These are phyloP conservation scores for Bothriochloa decipiens DNA, from an alignment of 176 grass and related monocot genomes.

Conservation along the genomic window DNA sequence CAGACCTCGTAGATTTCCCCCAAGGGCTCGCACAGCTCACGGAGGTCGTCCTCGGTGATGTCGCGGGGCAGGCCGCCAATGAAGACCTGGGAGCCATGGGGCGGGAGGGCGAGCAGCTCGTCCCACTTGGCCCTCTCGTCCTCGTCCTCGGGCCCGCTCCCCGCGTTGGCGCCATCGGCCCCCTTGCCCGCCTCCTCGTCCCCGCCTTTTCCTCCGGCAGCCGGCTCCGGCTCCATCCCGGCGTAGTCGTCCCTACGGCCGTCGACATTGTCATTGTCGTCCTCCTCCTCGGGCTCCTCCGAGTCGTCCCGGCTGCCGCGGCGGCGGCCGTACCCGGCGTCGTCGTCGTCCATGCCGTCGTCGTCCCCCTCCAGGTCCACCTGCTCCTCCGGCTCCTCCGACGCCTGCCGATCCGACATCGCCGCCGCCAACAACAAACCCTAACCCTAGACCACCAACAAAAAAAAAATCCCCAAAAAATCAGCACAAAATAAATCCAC, in stretches of 20 bases:
- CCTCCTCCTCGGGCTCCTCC: constrained; percentile 64
- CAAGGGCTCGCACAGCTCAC: constrained; percentile 70
- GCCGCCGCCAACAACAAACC: constrained; percentile 8
- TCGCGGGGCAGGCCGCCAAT: constrained; percentile 82
- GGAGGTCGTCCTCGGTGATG: constrained; percentile 72
- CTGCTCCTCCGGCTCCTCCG: constrained; percentile 94
- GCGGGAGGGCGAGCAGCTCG: constrained; percentile 74
- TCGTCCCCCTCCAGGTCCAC: constrained; percentile 92
- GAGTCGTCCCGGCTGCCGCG: constrained; percentile 42
- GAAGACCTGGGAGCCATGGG: constrained; percentile 88
- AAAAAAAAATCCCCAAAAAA: background rate
- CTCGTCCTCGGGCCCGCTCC: constrained; percentile 55
- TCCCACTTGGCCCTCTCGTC: constrained; percentile 83
- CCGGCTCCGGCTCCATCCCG: constrained; percentile 21
- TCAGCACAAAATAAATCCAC: background rate
- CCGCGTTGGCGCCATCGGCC: background rate
- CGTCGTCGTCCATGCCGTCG: constrained; percentile 85
- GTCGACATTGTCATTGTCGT: constrained; percentile 31
- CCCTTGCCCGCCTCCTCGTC: constrained; percentile 44
- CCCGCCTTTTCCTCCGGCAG: constrained; percentile 5
- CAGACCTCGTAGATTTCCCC: constrained; percentile 81
- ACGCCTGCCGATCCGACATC: constrained; percentile 60
- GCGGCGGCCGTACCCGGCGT: constrained; percentile 48
- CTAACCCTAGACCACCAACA: constrained; percentile 34
- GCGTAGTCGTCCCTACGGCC: constrained; percentile 28